Conservation (phyloP, 148 eudicot species). For the Pharnaceum exiguum region DNA sequence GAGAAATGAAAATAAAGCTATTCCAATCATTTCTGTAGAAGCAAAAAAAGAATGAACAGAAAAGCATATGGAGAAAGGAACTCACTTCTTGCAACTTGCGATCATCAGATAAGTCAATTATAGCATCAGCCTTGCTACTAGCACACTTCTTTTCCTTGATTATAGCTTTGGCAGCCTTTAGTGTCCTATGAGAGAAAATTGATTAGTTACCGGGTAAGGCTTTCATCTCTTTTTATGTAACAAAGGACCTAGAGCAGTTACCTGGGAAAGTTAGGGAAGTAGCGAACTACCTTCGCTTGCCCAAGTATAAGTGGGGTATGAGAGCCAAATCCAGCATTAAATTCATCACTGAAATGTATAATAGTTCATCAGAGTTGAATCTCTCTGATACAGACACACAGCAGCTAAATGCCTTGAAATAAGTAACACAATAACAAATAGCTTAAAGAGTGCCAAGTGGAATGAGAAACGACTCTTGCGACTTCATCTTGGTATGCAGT, state of each 20-base stretch:
- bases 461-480: no score
- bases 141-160: constrained; percentile 73
- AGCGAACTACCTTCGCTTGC: constrained; percentile 85
- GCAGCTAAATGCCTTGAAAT: no score
- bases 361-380: background rate
- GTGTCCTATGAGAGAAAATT: constrained; percentile 48
- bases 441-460: no score
- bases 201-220: constrained; percentile 12
- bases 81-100: constrained; percentile 79
- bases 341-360: constrained; percentile 76
- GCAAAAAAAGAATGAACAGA: no score
- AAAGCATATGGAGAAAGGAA: constrained; percentile 6
- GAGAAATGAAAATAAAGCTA: no score
- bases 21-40: no score
- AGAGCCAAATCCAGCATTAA: constrained; percentile 93
- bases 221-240: constrained; percentile 1
- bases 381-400: no score
- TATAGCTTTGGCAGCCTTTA: constrained; percentile 71
- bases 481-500: no score
- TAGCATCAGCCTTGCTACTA: constrained; percentile 59
- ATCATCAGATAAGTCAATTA: constrained; percentile 58
- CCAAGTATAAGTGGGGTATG: constrained; percentile 90
- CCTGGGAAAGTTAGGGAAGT: constrained; percentile 79
- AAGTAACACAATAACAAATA: no score
- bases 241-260: constrained; percentile 26